Base-by-base conservation (phyloP, 129 eudicot genomes). In the Chrysanthemum lavandulifolium region DNA sequence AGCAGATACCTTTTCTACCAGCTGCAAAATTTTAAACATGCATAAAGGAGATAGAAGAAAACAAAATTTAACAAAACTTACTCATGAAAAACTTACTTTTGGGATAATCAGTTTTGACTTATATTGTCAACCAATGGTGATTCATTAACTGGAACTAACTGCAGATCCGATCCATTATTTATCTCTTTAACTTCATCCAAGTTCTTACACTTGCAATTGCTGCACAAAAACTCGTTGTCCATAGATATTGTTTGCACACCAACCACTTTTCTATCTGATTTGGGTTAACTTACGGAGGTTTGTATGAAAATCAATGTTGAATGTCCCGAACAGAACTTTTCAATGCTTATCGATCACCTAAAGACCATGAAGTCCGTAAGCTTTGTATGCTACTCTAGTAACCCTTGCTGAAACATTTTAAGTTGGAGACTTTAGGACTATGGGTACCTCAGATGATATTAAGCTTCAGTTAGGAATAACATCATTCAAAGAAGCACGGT, bases 1-100 rank as follows among this genome's bases (percentile, higher is more conserved):
- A 15, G 99, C 97, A 78, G 90, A 77, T 4, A 94, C 99, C 78
- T 90, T 94, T 74, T 94, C 99, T 29, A 94, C 97, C 6, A 69
- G n/a, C n/a, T n/a, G n/a, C n/a, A 36, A 48, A 62, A 69, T 13
- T 61, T 73, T 57, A 76, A 64, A 60, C 31, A 54, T 59, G 29
- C 51, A 73, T 59, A 19, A 62, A 33, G 61, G 55, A 31, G n/a
- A 31, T 33, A 47, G 36, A 72, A 52, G 8, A 61, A 25, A 54
- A 12, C 25, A 23, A 23, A 23, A 23, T 23, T 23, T 23, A 56
- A 13, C 1, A 5, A 18, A 67, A 4, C 11, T 40, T 7, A 13
- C 29, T n/a, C 19, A 14, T 55, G 47, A 51, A 56, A 52, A 16
- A 55, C 86, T n/a, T 87, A 94, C 98, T 80, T 84, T 90, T 15